Conservation (phyloP, 1,284 basidiomycete genomes). For the Apiotrichum laibachii region DNA sequence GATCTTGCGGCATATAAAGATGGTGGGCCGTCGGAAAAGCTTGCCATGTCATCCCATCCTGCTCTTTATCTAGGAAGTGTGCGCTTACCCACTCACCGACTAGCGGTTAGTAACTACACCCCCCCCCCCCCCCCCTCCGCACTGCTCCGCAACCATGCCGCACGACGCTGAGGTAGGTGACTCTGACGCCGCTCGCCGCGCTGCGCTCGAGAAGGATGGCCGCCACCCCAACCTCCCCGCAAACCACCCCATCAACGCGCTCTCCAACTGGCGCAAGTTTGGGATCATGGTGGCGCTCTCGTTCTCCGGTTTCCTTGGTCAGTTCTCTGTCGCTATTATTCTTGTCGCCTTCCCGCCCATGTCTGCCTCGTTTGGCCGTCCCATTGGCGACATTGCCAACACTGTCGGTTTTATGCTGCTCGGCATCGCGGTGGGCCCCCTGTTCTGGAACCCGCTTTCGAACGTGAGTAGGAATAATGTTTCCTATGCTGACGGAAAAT, state of each 20-base stretch:
- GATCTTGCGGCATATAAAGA: too few relatives aligned
- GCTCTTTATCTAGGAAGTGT: too few relatives aligned
- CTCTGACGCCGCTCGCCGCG: neutral
- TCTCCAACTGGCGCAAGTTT: constrained; percentile 38
- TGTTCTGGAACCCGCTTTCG: constrained; percentile 40
- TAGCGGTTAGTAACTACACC: too few relatives aligned
- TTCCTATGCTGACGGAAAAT: neutral
- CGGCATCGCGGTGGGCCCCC: constrained; percentile 46
- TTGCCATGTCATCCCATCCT: too few relatives aligned
- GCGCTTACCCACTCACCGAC: too few relatives aligned
- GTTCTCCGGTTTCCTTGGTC: constrained; percentile 38
- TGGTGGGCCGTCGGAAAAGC: too few relatives aligned
- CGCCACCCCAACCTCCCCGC: constrained; percentile 15
- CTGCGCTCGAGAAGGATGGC: neutral
- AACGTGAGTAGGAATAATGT: neutral
- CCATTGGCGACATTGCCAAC: constrained; percentile 39
- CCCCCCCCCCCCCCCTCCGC: too few relatives aligned
- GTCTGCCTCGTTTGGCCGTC: constrained; percentile 1
- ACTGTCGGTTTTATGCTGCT: constrained; percentile 48
- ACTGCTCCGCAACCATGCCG: neutral
- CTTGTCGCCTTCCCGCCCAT: constrained; percentile 21
- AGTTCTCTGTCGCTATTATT: constrained; percentile 33
- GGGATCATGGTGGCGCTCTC: constrained; percentile 36
- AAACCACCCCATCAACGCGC: constrained; percentile 36
- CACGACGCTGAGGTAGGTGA: neutral